Evolutionary conservation across 768 basidiomycete species (phyloP).

Genomic region (Boletus sp.): DNA sequence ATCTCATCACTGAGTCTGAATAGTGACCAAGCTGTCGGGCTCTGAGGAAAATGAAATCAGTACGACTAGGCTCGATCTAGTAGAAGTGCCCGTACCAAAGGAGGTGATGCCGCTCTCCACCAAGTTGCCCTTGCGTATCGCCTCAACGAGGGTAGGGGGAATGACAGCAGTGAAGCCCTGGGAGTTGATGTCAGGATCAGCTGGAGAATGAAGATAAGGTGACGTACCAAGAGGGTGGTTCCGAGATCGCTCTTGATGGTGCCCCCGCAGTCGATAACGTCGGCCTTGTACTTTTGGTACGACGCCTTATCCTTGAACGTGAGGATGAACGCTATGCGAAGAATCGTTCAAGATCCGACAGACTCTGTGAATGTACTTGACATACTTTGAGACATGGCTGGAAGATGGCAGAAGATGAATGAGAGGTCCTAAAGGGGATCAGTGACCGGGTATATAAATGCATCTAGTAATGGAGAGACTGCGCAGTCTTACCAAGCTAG

Average conservation of each 20-base stretch:
- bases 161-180: constrained; percentile 23
- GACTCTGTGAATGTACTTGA: background rate
- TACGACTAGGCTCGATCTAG: background rate
- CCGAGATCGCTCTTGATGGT: constrained; percentile 15
- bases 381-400: constrained; percentile 22
- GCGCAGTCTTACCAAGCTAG: background rate
- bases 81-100: constrained; percentile 12
- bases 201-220: background rate
- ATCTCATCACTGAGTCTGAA: background rate
- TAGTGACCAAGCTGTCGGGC: constrained; percentile 5
- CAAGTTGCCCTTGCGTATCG: background rate
- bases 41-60: constrained; percentile 13
- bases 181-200: background rate
- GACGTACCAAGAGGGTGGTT: background rate
- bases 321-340: constrained; percentile 10
- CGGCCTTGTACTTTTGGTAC: constrained; percentile 14
- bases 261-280: background rate
- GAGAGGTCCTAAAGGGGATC: background rate
- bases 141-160: background rate
- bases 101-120: constrained; percentile 2
- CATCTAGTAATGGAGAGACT: background rate
- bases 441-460: background rate
- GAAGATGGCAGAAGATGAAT: background rate
- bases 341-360: background rate
- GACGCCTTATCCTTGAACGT: background rate